Evolutionary conservation across 164 flowering plant genomes (phyloP), one percentile per base, ranked within the genome.

Genomic region (Umbellularia californica): DNA sequence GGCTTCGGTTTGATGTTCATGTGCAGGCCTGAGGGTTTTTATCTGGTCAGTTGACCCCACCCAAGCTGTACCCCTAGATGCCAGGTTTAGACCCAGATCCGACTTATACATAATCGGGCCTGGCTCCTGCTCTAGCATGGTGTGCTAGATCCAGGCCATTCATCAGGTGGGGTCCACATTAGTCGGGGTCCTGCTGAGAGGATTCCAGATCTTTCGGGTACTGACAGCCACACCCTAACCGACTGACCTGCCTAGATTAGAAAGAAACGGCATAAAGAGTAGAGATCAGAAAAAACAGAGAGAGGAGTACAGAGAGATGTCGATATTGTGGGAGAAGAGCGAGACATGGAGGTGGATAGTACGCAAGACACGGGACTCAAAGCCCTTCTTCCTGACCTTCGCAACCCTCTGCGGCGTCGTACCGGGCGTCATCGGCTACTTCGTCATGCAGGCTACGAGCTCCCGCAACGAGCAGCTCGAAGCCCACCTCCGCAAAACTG

Each of bases 331-430:
- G 86, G 92, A 90, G 88, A 92, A 89, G 88, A 92, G 97, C 85
- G 79, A 30, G 79, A 74, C 96, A 47, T 93, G 99, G 98, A 80
- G 97, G 72, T 89, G 96, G 94, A 19, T 93, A 5, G 97, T 93
- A 72, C 73, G 83, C 74, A 84, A 67, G 81, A 90, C 96, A 1
- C 73, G 90, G 23, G 99, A 90, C 4, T 95, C 99, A 15, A 95
- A 87, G 85, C 92, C 97, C 17, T 95, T 95, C 90, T 95, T 95
- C 89, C 58, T 89, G 14, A 76, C 88, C 22, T 95, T 95, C 82
- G 97, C 98, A 41, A 86, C 92, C 47, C 71, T 90, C 9, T 93
- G 98, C 85, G 98, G 96, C 58, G 90, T 92, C 69, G 82, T 95
- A 50, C 99, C 99, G 0, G 96, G 94, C 5, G 81, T 90, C 5